A percentile compares a stretch with the other conserved stretches of the same genome.
Conservation (phyloP, 441 rosid genomes). For the Erodium moschatum region DNA sequence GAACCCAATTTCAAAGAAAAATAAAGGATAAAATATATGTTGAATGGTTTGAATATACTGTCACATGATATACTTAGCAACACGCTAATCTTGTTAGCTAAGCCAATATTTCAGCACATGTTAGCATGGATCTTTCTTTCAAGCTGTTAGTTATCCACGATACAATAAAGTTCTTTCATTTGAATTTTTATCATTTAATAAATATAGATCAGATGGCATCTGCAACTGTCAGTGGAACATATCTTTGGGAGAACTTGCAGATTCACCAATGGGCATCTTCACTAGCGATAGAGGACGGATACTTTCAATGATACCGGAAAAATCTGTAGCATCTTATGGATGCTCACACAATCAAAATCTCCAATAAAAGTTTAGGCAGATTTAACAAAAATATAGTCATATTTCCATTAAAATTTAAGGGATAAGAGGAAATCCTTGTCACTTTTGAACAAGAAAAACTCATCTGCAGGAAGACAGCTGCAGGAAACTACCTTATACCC, state of each 20-base stretch:
- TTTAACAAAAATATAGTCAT: no score
- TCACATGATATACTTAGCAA: no score
- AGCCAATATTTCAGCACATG: background rate
- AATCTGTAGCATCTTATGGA: no score
- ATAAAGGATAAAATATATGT: background rate
- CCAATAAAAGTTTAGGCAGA: no score
- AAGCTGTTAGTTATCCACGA: background rate
- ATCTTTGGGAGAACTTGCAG: no score
- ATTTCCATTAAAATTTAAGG: no score
- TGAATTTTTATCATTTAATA: background rate
- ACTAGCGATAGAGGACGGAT: no score
- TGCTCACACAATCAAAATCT: no score
- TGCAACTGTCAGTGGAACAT: background rate
- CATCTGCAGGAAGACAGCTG: conserved; percentile 10
- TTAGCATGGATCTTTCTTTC: background rate
- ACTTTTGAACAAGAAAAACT: no score
- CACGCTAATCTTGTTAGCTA: background rate
- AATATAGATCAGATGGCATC: background rate
- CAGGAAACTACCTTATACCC: conserved; percentile 59
- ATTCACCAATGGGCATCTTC: no score
- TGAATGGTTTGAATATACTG: background rate
- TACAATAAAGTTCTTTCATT: background rate
- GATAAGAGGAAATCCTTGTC: no score
- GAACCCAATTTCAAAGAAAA: background rate
- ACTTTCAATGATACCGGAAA: no score